Evolutionary conservation across 768 basidiomycete genomes (phyloP), one percentile per base, ranked within the genome.

Genomic region (Podaxis mareebaensis): DNA sequence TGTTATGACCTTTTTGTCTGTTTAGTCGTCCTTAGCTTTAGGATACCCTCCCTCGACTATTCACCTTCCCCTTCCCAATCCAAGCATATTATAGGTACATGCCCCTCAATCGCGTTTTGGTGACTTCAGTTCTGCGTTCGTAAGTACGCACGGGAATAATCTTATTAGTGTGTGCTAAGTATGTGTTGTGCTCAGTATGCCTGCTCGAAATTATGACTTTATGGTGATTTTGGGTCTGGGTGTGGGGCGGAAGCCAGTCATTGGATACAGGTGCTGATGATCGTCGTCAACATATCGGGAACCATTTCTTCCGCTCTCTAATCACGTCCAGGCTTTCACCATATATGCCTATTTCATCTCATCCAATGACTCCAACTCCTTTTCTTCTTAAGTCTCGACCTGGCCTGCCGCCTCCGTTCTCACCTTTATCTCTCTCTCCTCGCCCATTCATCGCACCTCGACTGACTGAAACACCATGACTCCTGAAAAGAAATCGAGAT

Each of bases 401-500:
- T n/a, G 20, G n/a, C 7, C 44, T 17, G 3, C 15, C 10, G 17
- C 44, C 20, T 8, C 44, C 22, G 28, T 11, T 42, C 17, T 24
- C 24, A 13, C 40, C 22, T 15, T 28, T 42, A 17, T 20, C 13
- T 44, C 17, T 44, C 22, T 26, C 24, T 15, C 20, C 26, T 11
- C 12, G 17, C 5, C 40, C 22, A 24, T 22, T 40, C 33, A 22
- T 22, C 38, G 4, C 8, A 5, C 26, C 17, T 7, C 22, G 28
- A 39, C 24, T 59, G 48, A n/a, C 13, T 17, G 24, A 33, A 33
- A 33, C 33, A 33, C 33, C 33, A 46, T 46, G 44, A 17, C 64
- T 42, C 15, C 48, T 13, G 64, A 58, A 39, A 58, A 38, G n/a
- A 61, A 53, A 26, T 83, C 82, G n/a, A 76, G 78, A 38, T 69